These are phyloP conservation scores for Cotoneaster glaucophyllus DNA, from an alignment of 306 rosid genomes.

Conservation along the genomic window DNA sequence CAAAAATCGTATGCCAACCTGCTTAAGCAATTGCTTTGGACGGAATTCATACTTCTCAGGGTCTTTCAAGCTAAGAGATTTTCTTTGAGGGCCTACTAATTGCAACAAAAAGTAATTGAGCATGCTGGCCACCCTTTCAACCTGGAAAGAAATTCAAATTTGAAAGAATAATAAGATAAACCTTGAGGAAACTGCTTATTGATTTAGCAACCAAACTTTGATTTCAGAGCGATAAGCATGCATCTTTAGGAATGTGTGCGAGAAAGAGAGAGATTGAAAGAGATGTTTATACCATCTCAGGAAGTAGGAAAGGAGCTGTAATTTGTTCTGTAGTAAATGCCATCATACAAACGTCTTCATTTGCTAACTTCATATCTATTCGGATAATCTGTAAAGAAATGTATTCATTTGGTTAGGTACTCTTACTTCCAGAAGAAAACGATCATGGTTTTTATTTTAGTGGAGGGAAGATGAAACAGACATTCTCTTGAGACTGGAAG, in stretches of 20 bases:
- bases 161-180: background rate
- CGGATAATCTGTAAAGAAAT: constrained; percentile 64
- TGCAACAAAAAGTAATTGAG: constrained; percentile 94
- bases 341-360: constrained; percentile 93
- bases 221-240: background rate
- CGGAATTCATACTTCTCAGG: constrained; percentile 97
- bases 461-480: constrained; percentile 27
- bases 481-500: constrained; percentile 97
- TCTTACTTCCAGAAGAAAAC: constrained; percentile 8
- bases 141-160: constrained; percentile 36
- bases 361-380: constrained; percentile 96
- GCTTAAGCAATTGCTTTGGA: constrained; percentile 87
- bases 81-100: constrained; percentile 97
- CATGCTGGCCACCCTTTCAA: constrained; percentile 99
- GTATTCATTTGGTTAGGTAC: constrained; percentile 19
- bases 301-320: constrained; percentile 91
- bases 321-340: constrained; percentile 92
- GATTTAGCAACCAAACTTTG: constrained; percentile 3
- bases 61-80: constrained; percentile 87
- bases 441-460: background rate
- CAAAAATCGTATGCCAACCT: constrained; percentile 42
- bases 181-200: background rate
- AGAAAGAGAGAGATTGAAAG: constrained; percentile 1
- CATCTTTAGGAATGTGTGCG: constrained; percentile 5
- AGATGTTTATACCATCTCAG: constrained; percentile 79